Conservation (phyloP, 371 early-diverging fungal genomes). For the Mucor saturninus region DNA sequence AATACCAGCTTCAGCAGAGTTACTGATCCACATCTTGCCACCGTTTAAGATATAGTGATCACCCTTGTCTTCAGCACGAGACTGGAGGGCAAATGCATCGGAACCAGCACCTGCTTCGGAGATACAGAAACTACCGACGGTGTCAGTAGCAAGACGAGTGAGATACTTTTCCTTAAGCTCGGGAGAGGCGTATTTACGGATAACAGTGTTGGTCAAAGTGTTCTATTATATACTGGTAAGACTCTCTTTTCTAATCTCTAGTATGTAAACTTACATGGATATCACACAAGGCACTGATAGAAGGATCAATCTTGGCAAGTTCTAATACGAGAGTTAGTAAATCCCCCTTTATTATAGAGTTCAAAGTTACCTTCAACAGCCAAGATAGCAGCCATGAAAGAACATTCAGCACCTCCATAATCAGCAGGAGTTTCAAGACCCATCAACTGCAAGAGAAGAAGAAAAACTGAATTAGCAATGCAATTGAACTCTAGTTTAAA, state of each 20-base stretch:
- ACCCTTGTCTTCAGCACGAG: slow-evolving; percentile 90
- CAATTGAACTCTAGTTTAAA: not conserved
- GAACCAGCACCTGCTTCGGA: slow-evolving; percentile 93
- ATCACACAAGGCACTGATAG: slow-evolving; percentile 91
- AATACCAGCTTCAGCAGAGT: slow-evolving; percentile 89
- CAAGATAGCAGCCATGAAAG: slow-evolving; percentile 91
- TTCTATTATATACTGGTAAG: slow-evolving; percentile 53
- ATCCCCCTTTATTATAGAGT: not conserved
- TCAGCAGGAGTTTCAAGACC: slow-evolving; percentile 90
- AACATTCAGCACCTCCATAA: slow-evolving; percentile 84
- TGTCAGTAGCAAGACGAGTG: slow-evolving; percentile 80
- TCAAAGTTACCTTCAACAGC: slow-evolving; percentile 76
- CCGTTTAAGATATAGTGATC: slow-evolving; percentile 94
- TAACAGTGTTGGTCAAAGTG: slow-evolving; percentile 93
- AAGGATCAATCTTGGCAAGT: slow-evolving; percentile 95
- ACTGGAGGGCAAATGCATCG: slow-evolving; percentile 96
- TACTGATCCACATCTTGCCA: slow-evolving; percentile 92
- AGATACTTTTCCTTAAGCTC: slow-evolving; percentile 86
- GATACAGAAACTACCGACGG: slow-evolving; percentile 94
- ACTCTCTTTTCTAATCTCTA: no score
- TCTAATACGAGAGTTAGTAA: slow-evolving; percentile 46
- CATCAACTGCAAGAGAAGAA: slow-evolving; percentile 73
- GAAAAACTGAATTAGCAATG: not conserved
- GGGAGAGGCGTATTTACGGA: slow-evolving; percentile 81
- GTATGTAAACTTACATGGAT: slow-evolving; percentile 72